These are phyloP conservation scores for Naganishia antarctica DNA, from an alignment of 768 basidiomycete genomes.

Conservation along the genomic window DNA sequence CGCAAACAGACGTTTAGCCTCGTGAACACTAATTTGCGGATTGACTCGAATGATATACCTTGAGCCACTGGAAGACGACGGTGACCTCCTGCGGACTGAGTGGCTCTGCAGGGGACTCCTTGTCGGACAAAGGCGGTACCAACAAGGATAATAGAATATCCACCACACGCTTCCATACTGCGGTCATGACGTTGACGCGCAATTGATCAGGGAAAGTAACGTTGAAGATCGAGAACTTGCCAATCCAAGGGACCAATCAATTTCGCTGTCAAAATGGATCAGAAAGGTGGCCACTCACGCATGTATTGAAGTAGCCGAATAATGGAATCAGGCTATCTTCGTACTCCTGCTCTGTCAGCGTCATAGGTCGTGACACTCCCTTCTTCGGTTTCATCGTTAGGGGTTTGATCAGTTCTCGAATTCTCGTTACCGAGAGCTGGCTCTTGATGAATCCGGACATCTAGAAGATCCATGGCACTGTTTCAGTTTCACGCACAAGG, in stretches of 20 bases:
- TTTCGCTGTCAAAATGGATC: background rate
- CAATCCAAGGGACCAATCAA: conserved; percentile 10
- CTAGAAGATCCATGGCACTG: background rate
- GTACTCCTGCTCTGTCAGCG: conserved; percentile 36
- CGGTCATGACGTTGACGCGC: conserved; percentile 36
- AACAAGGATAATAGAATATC: conserved; percentile 44
- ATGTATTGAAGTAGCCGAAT: conserved; percentile 47
- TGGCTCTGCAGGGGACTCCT: conserved; percentile 25
- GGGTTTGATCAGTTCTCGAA: conserved; percentile 36
- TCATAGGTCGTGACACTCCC: conserved; percentile 26
- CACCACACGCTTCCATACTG: conserved; percentile 42
- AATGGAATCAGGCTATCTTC: conserved; percentile 40
- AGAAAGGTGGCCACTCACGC: conserved; percentile 30
- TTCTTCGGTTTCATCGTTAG: conserved; percentile 42
- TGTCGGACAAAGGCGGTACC: conserved; percentile 46
- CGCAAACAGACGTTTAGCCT: background rate
- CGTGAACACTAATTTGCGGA: background rate
- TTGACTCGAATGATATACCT: conserved; percentile 23
- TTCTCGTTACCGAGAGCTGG: conserved; percentile 29
- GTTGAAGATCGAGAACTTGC: conserved; percentile 46
- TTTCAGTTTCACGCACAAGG: background rate
- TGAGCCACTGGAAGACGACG: conserved; percentile 48
- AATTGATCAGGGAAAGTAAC: conserved; percentile 37
- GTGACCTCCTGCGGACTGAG: conserved; percentile 37
- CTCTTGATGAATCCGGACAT: conserved; percentile 41